phyloP scores from a whole-genome alignment of 768 basidiomycete genomes.

The Collybiopsis luxurians region DNA sequence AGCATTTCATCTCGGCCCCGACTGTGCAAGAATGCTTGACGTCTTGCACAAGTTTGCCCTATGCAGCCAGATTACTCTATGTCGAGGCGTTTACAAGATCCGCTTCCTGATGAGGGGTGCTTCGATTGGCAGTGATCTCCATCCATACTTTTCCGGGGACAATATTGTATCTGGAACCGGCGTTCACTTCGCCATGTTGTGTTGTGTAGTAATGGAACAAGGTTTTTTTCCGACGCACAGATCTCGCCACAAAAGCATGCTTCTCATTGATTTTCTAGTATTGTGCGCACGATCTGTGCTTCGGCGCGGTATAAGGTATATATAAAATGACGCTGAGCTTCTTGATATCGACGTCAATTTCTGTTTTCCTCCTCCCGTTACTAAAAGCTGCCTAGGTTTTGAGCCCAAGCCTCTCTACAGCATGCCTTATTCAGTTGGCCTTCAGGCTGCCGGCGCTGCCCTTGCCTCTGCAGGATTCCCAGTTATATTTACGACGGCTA shows the following conservation, averaged over 20 bases:
- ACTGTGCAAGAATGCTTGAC: not conserved
- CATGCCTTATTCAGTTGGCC: constrained; percentile 52
- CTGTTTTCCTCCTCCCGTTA: constrained; percentile 13
- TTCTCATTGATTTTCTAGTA: not conserved
- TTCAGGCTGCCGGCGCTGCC: constrained; percentile 45
- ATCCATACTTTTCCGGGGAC: not conserved
- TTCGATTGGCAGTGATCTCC: too few species aligned
- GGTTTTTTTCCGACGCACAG: too few species aligned
- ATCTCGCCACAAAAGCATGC: not conserved
- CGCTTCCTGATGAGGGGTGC: not conserved
- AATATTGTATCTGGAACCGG: not conserved
- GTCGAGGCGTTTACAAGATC: not conserved
- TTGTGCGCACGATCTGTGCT: constrained; percentile 1
- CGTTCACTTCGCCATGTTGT: not conserved
- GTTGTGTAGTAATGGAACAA: too few species aligned
- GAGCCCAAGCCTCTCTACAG: constrained; percentile 25
- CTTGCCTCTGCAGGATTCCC: constrained; percentile 51
- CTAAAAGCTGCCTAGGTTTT: constrained; percentile 31
- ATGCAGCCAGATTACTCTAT: not conserved
- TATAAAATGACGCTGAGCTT: constrained; percentile 4
- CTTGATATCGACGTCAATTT: constrained; percentile 4
- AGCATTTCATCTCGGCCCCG: constrained; percentile 4
- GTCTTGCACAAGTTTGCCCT: not conserved
- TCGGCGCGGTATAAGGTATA: not conserved
- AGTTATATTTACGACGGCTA: constrained; percentile 44